Evolutionary conservation across 768 basidiomycete genomes (phyloP).

Genomic region (Crassisporium funariophilum): DNA sequence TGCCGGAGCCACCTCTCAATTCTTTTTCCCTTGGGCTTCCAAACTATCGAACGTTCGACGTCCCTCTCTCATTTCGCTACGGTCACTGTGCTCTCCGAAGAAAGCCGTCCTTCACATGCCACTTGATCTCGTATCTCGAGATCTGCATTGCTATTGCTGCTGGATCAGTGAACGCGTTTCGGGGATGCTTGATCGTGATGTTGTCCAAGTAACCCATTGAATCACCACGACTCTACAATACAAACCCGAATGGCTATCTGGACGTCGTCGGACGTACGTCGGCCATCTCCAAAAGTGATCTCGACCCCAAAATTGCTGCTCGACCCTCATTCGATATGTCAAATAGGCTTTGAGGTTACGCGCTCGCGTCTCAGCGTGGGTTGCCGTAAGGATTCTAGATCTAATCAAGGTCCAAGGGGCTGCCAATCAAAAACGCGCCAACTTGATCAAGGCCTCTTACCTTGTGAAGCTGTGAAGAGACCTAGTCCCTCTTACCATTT

Average conservation of each 20-base stretch:
- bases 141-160: too few relatives aligned
- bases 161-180: too few relatives aligned
- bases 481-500: neutral
- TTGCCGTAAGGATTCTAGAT: constrained; percentile 7
- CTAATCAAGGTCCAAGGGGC: neutral
- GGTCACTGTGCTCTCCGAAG: too few relatives aligned
- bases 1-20: too few relatives aligned
- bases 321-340: constrained; percentile 2
- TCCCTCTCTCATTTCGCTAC: too few relatives aligned
- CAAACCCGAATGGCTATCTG: neutral
- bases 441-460: constrained; percentile 1
- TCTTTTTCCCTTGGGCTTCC: too few relatives aligned
- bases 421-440: neutral
- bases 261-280: neutral
- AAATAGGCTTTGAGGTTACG: constrained; percentile 8
- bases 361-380: constrained; percentile 1
- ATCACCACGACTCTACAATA: too few relatives aligned
- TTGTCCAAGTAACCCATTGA: too few relatives aligned
- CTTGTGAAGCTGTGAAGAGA: neutral
- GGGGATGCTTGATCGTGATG: too few relatives aligned
- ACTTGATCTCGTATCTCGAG: too few relatives aligned
- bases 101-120: too few relatives aligned
- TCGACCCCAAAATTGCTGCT: constrained; percentile 12
- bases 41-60: too few relatives aligned
- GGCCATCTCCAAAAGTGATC: constrained; percentile 4